Percentiles rank a stretch among this genome's conserved stretches.
These are phyloP conservation scores for Pontederia paniculata DNA, from an alignment of 176 grass and related monocot genomes.

Conservation along the genomic window DNA sequence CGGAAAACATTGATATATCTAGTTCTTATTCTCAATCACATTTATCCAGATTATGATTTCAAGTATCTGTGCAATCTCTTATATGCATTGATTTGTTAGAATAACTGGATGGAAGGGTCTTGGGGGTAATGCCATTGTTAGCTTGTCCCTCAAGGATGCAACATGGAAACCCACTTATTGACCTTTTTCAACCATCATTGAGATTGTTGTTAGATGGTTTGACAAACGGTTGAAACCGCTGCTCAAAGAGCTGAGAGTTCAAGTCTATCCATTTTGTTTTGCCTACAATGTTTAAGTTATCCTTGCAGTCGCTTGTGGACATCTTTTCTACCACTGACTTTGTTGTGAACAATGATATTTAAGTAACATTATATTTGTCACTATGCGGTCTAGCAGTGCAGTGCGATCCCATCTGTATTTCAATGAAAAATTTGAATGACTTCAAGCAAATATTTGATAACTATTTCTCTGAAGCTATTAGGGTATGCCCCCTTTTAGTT, in stretches of 20 bases:
- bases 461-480: slow-evolving; percentile 61
- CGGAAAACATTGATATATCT: slow-evolving; percentile 95
- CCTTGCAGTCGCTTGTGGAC: neutral
- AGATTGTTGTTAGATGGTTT: slow-evolving; percentile 99
- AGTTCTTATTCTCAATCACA: slow-evolving; percentile 69
- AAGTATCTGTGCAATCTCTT: slow-evolving; percentile 55
- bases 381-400: slow-evolving; percentile 54
- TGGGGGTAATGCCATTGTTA: slow-evolving; percentile 99
- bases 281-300: slow-evolving; percentile 35
- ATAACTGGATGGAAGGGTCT: slow-evolving; percentile 60
- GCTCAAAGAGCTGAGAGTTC: slow-evolving; percentile 99
- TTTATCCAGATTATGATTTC: slow-evolving; percentile 99
- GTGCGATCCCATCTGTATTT: slow-evolving; percentile 86
- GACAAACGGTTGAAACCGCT: slow-evolving; percentile 87
- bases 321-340: slow-evolving; percentile 5
- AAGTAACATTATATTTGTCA: slow-evolving; percentile 44
- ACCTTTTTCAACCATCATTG: slow-evolving; percentile 58
- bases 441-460: slow-evolving; percentile 75
- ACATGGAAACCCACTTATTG: slow-evolving; percentile 26
- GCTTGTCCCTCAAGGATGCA: slow-evolving; percentile 27
- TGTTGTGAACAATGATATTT: slow-evolving; percentile 36
- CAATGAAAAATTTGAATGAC: slow-evolving; percentile 77
- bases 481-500: no score
- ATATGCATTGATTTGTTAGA: neutral
- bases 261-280: slow-evolving; percentile 99